These are phyloP conservation scores for Udeniomyces megalosporus DNA, from an alignment of 768 basidiomycete species.

Conservation along the genomic window DNA sequence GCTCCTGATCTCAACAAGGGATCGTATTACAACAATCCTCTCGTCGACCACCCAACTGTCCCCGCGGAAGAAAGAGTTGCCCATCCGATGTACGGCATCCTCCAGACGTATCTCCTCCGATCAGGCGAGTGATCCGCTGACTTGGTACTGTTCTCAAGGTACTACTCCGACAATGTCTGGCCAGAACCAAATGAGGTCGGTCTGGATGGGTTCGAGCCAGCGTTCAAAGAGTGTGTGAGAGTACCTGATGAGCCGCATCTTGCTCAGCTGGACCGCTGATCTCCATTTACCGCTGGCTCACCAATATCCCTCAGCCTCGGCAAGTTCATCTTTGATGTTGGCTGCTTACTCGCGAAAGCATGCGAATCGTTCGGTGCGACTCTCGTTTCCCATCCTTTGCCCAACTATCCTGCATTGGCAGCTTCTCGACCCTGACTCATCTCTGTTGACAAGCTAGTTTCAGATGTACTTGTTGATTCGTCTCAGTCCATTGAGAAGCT, in stretches of 20 bases:
- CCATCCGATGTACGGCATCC: conserved; percentile 34
- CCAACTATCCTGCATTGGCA: too few species aligned
- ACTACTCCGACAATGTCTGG: conserved; percentile 61
- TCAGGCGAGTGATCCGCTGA: neutral
- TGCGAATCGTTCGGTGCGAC: conserved; percentile 75
- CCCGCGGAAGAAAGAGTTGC: conserved; percentile 38
- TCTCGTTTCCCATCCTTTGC: neutral
- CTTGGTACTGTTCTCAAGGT: conserved; percentile 25
- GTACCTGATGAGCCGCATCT: too few species aligned
- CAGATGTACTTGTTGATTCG: conserved; percentile 47
- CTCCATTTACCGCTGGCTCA: neutral
- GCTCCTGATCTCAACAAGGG: conserved; percentile 65
- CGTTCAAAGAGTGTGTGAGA: conserved; percentile 73
- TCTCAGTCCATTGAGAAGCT: conserved; percentile 54
- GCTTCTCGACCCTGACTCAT: neutral
- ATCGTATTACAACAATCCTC: conserved; percentile 78
- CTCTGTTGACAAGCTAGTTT: neutral
- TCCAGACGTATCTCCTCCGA: neutral
- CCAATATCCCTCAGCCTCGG: conserved; percentile 25
- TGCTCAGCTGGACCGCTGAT: neutral
- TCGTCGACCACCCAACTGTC: conserved; percentile 50
- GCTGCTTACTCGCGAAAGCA: conserved; percentile 61
- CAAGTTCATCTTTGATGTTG: conserved; percentile 52
- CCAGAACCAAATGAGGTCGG: conserved; percentile 37
- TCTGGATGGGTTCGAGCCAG: conserved; percentile 60